These are phyloP conservation scores for Sarocladium strictum DNA, from an alignment of 2,329 filamentous ascomycete genomes.

Conservation along the genomic window DNA sequence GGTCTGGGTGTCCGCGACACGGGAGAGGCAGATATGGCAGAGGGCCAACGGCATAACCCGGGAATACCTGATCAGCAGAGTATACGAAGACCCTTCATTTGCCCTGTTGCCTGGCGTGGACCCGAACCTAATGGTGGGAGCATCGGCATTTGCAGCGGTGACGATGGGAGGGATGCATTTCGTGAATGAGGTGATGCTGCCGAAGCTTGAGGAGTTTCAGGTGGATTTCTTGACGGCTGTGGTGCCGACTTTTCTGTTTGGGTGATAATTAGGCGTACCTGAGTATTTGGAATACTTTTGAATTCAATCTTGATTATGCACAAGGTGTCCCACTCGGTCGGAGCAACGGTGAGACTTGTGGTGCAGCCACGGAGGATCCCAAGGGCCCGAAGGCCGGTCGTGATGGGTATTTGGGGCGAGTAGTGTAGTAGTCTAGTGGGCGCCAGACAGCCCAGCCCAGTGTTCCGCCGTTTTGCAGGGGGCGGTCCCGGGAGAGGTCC, in stretches of 20 bases:
- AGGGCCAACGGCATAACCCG: slow-evolving; percentile 24
- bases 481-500: background rate
- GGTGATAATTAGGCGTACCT: background rate
- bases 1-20: slow-evolving; percentile 13
- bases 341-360: background rate
- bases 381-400: background rate
- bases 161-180: slow-evolving; percentile 3
- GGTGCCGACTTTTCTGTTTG: slow-evolving; percentile 1
- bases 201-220: background rate
- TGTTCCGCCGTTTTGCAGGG: background rate
- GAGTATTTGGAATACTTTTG: background rate
- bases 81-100: slow-evolving; percentile 9
- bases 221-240: background rate
- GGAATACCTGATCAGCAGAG: slow-evolving; percentile 19
- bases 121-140: background rate
- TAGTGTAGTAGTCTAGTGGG: too few relatives aligned
- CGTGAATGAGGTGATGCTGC: slow-evolving; percentile 10
- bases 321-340: background rate
- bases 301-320: background rate
- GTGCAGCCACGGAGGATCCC: background rate
- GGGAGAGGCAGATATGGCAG: slow-evolving; percentile 24
- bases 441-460: too few relatives aligned
- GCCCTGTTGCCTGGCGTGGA: slow-evolving; percentile 12
- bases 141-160: background rate
- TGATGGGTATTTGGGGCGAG: too few relatives aligned